A percentile compares a stretch with the other conserved stretches of the same genome.
Conservation (phyloP, 805 yeast species). For the Wickerhamia fluorescens region DNA sequence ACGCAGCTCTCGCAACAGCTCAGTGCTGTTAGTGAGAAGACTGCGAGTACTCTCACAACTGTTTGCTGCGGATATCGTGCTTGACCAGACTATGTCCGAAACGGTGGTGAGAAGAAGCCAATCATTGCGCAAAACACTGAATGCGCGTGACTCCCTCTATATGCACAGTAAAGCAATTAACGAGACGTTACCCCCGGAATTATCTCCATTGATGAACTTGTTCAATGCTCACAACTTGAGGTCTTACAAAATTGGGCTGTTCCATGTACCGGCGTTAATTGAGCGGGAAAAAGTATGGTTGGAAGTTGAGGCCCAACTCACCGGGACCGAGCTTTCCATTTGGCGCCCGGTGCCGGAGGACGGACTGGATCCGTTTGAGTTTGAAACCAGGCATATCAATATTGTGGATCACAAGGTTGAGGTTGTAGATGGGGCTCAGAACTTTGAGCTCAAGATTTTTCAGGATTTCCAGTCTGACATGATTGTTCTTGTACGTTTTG, state of each 20-base stretch:
- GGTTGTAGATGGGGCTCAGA: slow-evolving; percentile 5
- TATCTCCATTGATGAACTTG: slow-evolving; percentile 65
- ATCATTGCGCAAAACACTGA: slow-evolving; percentile 25
- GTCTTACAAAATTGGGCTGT: slow-evolving; percentile 49
- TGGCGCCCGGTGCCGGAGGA: slow-evolving; percentile 32
- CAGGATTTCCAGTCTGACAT: slow-evolving; percentile 23
- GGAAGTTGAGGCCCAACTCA: slow-evolving; percentile 30
- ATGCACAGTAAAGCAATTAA: slow-evolving; percentile 13
- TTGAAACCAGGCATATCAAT: slow-evolving; percentile 47
- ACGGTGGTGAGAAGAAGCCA: slow-evolving; percentile 28
- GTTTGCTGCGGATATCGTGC: too few relatives aligned
- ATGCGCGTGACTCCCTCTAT: slow-evolving; percentile 8
- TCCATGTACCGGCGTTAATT: slow-evolving; percentile 24
- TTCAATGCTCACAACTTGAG: slow-evolving; percentile 65
- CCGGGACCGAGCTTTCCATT: slow-evolving; percentile 51
- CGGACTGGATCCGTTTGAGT: slow-evolving; percentile 29
- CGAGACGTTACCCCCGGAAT: slow-evolving; percentile 48
- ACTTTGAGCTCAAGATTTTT: slow-evolving; percentile 18
- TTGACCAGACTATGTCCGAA: too few relatives aligned
- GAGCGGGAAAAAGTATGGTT: slow-evolving; percentile 23
- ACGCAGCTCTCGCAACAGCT: too few relatives aligned
- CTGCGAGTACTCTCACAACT: too few relatives aligned
- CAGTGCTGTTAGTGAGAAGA: too few relatives aligned
- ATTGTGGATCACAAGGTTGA: slow-evolving; percentile 35
- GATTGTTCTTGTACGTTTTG: slow-evolving; percentile 19